These are phyloP conservation scores for Neospora caninum DNA, from an alignment of 169 alveolate species.

Conservation along the genomic window DNA sequence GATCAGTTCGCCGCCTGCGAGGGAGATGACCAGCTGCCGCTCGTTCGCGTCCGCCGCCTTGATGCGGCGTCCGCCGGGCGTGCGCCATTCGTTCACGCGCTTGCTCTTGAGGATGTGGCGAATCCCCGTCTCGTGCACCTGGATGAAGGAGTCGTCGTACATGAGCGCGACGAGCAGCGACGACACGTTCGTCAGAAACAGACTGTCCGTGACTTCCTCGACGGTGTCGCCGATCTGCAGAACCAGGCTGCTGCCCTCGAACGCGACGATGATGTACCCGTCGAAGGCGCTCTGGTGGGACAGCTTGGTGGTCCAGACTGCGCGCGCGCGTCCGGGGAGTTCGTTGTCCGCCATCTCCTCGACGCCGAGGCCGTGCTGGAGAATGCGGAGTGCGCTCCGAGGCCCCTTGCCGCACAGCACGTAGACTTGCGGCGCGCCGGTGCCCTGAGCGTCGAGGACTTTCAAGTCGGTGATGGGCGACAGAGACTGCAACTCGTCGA, in stretches of 20 bases:
- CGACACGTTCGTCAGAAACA: conserved; percentile 63
- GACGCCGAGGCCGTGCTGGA: conserved; percentile 96
- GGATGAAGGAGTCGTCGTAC: conserved; percentile 48
- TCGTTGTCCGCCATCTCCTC: conserved; percentile 95
- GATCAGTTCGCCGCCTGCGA: conserved; percentile 91
- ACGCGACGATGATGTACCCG: conserved; percentile 94
- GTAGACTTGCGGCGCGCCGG: conserved; percentile 86
- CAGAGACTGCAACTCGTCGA: conserved; percentile 92
- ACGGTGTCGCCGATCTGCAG: conserved; percentile 94
- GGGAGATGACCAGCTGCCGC: conserved; percentile 52
- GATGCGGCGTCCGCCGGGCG: conserved; percentile 65
- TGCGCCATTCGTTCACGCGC: conserved; percentile 68
- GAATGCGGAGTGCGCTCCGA: conserved; percentile 91
- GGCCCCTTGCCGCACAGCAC: conserved; percentile 96
- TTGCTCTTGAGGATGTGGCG: conserved; percentile 39
- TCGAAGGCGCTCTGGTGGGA: conserved; percentile 71
- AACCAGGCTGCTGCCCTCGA: conserved; percentile 93
- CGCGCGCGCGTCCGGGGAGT: conserved; percentile 96
- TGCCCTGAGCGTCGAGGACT: conserved; percentile 90
- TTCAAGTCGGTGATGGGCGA: conserved; percentile 96
- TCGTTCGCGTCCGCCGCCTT: conserved; percentile 57
- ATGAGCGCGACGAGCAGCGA: conserved; percentile 67
- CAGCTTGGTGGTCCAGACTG: conserved; percentile 94
- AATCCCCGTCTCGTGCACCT: conserved; percentile 63
- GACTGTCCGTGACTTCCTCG: conserved; percentile 89